Conservation (phyloP, 139 green algal species). For the Chlamydomonas applanata region DNA sequence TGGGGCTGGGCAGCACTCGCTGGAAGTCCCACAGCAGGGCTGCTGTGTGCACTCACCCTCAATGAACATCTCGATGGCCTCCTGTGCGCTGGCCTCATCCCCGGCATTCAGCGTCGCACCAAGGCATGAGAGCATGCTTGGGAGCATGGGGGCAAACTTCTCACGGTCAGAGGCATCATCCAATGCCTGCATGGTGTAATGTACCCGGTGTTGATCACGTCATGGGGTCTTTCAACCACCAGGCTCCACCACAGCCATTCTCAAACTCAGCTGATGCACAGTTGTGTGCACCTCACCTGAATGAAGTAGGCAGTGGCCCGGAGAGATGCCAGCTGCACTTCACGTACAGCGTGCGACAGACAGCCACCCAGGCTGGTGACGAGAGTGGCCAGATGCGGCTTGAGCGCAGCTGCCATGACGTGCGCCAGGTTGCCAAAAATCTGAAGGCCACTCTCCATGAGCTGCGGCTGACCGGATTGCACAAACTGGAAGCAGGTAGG, state of each 20-base stretch:
- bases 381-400: conserved; percentile 62
- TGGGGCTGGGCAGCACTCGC: too few species aligned
- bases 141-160: conserved; percentile 76
- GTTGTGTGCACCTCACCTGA: conserved; percentile 23
- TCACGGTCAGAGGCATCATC: conserved; percentile 69
- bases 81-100: conserved; percentile 68
- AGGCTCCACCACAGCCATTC: too few species aligned
- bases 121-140: conserved; percentile 76
- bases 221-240: too few species aligned
- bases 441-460: conserved; percentile 58
- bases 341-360: conserved; percentile 36
- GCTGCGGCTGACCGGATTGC: conserved; percentile 8
- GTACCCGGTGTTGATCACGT: too few species aligned
- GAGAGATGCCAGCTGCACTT: conserved; percentile 77
- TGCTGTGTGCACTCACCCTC: conserved; percentile 62
- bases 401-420: conserved; percentile 65
- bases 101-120: conserved; percentile 59
- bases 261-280: too few species aligned
- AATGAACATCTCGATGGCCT: conserved; percentile 93
- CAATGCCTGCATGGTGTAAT: conserved; percentile 37
- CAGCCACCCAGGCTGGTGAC: conserved; percentile 35
- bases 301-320: conserved; percentile 73
- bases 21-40: too few species aligned
- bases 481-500: conserved; percentile 76
- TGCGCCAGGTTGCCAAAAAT: conserved; percentile 80